phyloP scores from a whole-genome alignment of 2,329 filamentous ascomycete species.

The Reticulascus tulasneorum region DNA sequence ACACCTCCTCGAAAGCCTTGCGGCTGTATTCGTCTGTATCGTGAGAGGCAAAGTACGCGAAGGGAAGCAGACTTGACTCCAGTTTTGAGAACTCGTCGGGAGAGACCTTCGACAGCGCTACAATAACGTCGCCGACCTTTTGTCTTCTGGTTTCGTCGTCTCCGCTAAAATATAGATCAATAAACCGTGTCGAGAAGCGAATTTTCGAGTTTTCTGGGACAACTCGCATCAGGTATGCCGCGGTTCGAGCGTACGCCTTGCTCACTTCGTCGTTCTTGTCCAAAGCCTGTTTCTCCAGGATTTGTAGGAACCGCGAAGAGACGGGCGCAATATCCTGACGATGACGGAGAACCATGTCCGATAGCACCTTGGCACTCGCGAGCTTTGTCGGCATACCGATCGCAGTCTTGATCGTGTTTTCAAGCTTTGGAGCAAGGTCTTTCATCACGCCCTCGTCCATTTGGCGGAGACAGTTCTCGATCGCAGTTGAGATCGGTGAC shows the following conservation, averaged over 20 bases:
- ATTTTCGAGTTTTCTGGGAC: conserved; percentile 46
- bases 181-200: conserved; percentile 48
- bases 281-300: conserved; percentile 76
- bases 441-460: conserved; percentile 76
- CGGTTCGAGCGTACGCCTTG: conserved; percentile 78
- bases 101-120: conserved; percentile 79
- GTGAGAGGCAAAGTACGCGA: conserved; percentile 83
- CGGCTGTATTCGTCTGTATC: conserved; percentile 77
- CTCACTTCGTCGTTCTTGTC: conserved; percentile 94
- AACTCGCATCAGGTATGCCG: conserved; percentile 75
- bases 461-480: conserved; percentile 82
- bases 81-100: conserved; percentile 82
- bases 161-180: conserved; percentile 73
- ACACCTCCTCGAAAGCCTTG: conserved; percentile 78
- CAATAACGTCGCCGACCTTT: conserved; percentile 77
- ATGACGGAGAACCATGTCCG: conserved; percentile 78
- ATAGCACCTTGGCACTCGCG: conserved; percentile 79
- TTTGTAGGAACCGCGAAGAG: conserved; percentile 69
- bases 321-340: conserved; percentile 70
- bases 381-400: conserved; percentile 93
- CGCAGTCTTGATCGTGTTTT: conserved; percentile 76
- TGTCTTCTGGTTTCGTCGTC: conserved; percentile 74
- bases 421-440: conserved; percentile 66
- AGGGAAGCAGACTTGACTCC: conserved; percentile 72
- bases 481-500: conserved; percentile 88